A percentile compares a stretch with the other conserved stretches of the same genome.
phyloP scores from a whole-genome alignment of 2,329 filamentous ascomycete genomes.

The Cladophialophora psammophila region DNA sequence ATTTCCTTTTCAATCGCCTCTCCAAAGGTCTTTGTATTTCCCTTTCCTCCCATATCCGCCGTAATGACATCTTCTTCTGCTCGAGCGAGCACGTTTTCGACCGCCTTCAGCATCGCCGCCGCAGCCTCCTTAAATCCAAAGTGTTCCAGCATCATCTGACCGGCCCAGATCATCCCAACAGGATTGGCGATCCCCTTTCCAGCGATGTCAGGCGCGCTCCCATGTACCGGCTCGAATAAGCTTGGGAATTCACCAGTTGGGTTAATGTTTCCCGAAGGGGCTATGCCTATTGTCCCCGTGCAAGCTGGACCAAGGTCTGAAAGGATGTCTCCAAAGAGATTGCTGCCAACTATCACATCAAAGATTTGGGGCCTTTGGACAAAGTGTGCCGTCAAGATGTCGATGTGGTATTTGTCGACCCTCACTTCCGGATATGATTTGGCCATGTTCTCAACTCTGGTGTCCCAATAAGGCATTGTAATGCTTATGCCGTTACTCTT shows the following conservation, averaged over 20 bases:
- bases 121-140: conserved; percentile 79
- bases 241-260: conserved; percentile 66
- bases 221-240: conserved; percentile 96
- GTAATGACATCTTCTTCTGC: conserved; percentile 81
- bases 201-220: conserved; percentile 94
- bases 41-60: conserved; percentile 92
- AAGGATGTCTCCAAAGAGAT: conserved; percentile 92
- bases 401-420: conserved; percentile 96
- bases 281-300: conserved; percentile 81
- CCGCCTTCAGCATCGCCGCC: conserved; percentile 86
- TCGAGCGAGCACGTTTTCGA: conserved; percentile 83
- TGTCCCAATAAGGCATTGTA: conserved; percentile 66
- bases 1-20: conserved; percentile 74
- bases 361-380: conserved; percentile 89
- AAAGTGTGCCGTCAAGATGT: conserved; percentile 99
- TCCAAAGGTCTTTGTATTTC: conserved; percentile 94
- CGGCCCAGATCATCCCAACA: conserved; percentile 90
- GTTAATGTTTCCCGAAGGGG: conserved; percentile 95
- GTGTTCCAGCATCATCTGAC: conserved; percentile 98
- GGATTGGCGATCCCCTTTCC: conserved; percentile 97
- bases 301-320: conserved; percentile 93
- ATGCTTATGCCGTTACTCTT: conserved; percentile 99
- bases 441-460: conserved; percentile 69
- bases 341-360: conserved; percentile 85
- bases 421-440: conserved; percentile 95